Percentiles rank a stretch among this genome's conserved stretches.
Evolutionary conservation across 805 yeast species (phyloP).

Genomic region (Pichia membranifaciens): DNA sequence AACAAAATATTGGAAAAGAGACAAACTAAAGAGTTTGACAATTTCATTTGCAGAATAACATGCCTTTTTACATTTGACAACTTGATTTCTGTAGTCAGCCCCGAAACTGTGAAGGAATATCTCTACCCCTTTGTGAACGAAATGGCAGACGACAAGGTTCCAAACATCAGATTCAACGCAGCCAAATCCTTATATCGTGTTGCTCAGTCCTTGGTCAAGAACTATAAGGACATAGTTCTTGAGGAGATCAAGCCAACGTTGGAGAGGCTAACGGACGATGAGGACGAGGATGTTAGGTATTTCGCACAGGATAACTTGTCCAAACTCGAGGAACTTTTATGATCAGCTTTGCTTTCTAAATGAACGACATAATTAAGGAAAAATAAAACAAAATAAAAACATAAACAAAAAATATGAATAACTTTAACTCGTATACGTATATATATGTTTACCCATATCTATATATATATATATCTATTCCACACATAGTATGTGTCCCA

Average conservation of each 20-base stretch:
- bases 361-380: too few species aligned
- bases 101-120: conserved; percentile 51
- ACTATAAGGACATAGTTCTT: conserved; percentile 36
- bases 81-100: conserved; percentile 64
- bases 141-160: conserved; percentile 74
- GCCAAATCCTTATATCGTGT: conserved; percentile 74
- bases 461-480: too few species aligned
- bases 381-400: too few species aligned
- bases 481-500: too few species aligned
- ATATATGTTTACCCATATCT: background rate
- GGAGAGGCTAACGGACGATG: conserved; percentile 51
- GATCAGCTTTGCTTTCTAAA: conserved; percentile 2
- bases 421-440: too few species aligned
- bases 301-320: conserved; percentile 56
- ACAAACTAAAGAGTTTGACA: conserved; percentile 36
- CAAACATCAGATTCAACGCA: conserved; percentile 91
- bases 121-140: conserved; percentile 76
- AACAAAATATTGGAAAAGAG: conserved; percentile 57
- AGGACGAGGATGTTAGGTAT: conserved; percentile 83
- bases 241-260: conserved; percentile 58
- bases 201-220: conserved; percentile 43
- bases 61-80: conserved; percentile 83
- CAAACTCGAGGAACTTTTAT: conserved; percentile 17
- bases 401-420: too few species aligned
- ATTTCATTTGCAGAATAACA: conserved; percentile 89